Evolutionary conservation across 257 asterid species (phyloP).

Genomic region (Ilex asprella): DNA sequence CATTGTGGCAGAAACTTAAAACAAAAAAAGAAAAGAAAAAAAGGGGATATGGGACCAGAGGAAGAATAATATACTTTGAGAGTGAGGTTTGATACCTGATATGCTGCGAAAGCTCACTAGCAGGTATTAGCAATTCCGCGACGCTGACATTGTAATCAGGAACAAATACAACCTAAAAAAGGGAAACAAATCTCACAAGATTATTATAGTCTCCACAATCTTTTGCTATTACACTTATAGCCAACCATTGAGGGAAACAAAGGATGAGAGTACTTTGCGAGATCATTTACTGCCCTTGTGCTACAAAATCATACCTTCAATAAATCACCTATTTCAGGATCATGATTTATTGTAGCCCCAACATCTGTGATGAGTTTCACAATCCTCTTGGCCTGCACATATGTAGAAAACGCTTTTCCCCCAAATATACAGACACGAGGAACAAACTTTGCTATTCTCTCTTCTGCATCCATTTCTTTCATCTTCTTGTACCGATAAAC

Average conservation of each 20-base stretch:
- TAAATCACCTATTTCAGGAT: constrained; percentile 49
- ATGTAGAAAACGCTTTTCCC: constrained; percentile 55
- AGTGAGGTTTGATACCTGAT: constrained; percentile 47
- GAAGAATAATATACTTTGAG: constrained; percentile 6
- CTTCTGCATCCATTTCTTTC: constrained; percentile 46
- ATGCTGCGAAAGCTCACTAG: constrained; percentile 81
- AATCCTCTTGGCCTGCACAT: constrained; percentile 55
- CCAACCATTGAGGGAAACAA: background rate
- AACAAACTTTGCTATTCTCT: constrained; percentile 38
- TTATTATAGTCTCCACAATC: background rate
- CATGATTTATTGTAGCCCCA: constrained; percentile 53
- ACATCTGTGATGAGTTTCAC: constrained; percentile 56
- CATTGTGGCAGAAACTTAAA: no score
- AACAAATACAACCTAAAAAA: constrained; percentile 59
- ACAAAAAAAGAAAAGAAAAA: no score
- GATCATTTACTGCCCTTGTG: background rate
- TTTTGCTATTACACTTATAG: background rate
- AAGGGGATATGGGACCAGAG: background rate
- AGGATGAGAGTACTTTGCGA: background rate
- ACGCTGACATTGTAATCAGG: constrained; percentile 85
- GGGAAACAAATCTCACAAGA: background rate
- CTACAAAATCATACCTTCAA: constrained; percentile 33
- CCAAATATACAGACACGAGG: constrained; percentile 65
- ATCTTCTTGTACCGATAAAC: constrained; percentile 52
- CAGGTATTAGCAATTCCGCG: constrained; percentile 77